Base-by-base conservation (phyloP, 176 grass and related monocot genomes). In the Guadua angustifolia region DNA sequence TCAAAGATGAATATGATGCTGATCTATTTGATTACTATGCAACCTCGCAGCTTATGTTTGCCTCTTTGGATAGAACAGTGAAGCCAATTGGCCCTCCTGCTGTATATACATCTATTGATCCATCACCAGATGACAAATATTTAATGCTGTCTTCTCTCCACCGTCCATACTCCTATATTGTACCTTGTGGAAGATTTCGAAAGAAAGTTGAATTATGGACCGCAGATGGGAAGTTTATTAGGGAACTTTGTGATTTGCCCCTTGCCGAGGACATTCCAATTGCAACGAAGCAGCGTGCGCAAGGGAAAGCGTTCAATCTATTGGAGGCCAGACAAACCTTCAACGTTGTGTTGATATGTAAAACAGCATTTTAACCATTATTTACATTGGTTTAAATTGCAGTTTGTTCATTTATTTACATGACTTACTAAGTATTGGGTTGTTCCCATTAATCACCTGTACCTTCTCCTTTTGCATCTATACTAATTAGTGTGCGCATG, bases 261-360 rank as follows among this genome's bases (percentile, higher is more conserved):
- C 91, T 99, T 69, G 97, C 97, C 15, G 97, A 99, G 90, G 89
- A 99, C 91, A 99, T 99, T 86, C 93, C 97, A 42, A 99, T 99
- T 89, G 86, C 91, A 5, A 90, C 62, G 6, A n/a, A 94, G 89
- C 68, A 99, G 97, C 60, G 91, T 94, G 18, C 93, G 93, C 62
- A 91, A 85, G 89, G 96, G 96, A 82, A 99, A 95, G 19, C 93
- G 96, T 35, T 99, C 96, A 3, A 89, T 99, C 69, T 86, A 94
- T 72, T 99, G 96, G 96, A 92, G 96, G 85, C 83, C 93, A 29
- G 96, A 99, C 66, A 99, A 92, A 66, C 96, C 89, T 87, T 95
- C 93, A 76, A 92, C 74, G 10, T 77, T 99, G 59, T 94, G 89
- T 85, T 99, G 96, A 93, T 99, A 99, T 55, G 81, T 79, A 74